phyloP scores from a whole-genome alignment of 306 rosid species.

The Dryas drummondii region DNA sequence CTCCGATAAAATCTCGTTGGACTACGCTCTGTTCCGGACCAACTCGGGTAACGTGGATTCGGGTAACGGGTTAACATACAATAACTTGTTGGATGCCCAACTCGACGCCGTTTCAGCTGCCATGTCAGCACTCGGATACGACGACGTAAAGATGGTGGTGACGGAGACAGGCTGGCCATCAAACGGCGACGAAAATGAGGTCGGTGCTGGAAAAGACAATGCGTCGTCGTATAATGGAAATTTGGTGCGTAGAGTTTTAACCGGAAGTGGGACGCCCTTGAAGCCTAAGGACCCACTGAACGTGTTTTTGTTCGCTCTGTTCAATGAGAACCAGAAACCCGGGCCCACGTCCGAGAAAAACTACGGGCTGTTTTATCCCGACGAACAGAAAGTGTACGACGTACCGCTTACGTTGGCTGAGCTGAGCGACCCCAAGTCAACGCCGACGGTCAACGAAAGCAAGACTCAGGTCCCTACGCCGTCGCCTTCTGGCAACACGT shows the following conservation, averaged over 20 bases:
- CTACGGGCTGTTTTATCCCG: conserved; percentile 72
- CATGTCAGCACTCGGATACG: conserved; percentile 57
- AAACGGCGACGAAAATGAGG: conserved; percentile 55
- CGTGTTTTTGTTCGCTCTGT: conserved; percentile 66
- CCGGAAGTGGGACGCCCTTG: conserved; percentile 62
- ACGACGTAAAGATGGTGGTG: conserved; percentile 49
- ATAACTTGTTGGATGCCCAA: conserved; percentile 65
- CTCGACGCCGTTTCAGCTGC: conserved; percentile 85
- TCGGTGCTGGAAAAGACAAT: conserved; percentile 55
- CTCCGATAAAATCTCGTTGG: conserved; percentile 48
- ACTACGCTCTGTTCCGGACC: conserved; percentile 54
- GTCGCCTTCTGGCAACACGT: conserved; percentile 36
- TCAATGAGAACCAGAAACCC: conserved; percentile 66
- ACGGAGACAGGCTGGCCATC: conserved; percentile 95
- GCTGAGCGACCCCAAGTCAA: neutral
- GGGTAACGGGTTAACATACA: conserved; percentile 62
- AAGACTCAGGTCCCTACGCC: conserved; percentile 41
- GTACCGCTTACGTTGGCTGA: conserved; percentile 38
- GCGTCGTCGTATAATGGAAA: conserved; percentile 89
- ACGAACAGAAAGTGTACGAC: conserved; percentile 57
- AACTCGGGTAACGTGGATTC: conserved; percentile 72
- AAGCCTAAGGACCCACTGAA: conserved; percentile 43
- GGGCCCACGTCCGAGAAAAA: conserved; percentile 87
- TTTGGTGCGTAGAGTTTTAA: conserved; percentile 49
- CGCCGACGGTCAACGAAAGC: conserved; percentile 28